phyloP scores from a whole-genome alignment of 495 filamentous ascomycete genomes.

The Aspergillus taichungensis region DNA sequence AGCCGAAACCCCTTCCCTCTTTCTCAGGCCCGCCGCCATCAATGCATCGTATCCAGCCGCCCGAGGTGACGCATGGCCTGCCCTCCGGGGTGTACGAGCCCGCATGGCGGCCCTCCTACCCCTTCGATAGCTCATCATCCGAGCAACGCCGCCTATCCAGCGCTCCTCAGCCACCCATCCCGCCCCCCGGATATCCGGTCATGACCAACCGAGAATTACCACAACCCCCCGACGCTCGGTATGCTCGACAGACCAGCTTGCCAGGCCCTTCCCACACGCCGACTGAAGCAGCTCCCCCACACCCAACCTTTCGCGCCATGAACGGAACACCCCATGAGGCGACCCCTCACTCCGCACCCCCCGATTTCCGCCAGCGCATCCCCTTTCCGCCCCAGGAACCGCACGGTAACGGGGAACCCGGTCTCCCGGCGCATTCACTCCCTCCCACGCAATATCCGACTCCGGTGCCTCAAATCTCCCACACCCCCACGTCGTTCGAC shows the following conservation, averaged over 20 bases:
- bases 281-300: slow-evolving; percentile 18
- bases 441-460: slow-evolving; percentile 23
- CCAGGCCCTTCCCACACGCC: slow-evolving; percentile 23
- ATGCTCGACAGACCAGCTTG: slow-evolving; percentile 26
- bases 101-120: slow-evolving; percentile 26
- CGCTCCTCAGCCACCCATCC: slow-evolving; percentile 20
- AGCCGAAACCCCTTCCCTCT: slow-evolving; percentile 7
- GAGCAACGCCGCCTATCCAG: slow-evolving; percentile 27
- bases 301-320: slow-evolving; percentile 23
- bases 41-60: slow-evolving; percentile 30
- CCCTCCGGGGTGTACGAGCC: slow-evolving; percentile 26
- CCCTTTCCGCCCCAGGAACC: slow-evolving; percentile 23
- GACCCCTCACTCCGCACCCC: slow-evolving; percentile 27
- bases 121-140: slow-evolving; percentile 23
- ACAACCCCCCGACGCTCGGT: slow-evolving; percentile 30
- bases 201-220: slow-evolving; percentile 33
- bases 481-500: slow-evolving; percentile 25
- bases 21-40: slow-evolving; percentile 11
- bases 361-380: slow-evolving; percentile 33
- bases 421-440: slow-evolving; percentile 16
- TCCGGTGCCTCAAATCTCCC: slow-evolving; percentile 13
- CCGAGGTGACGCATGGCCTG: slow-evolving; percentile 20
- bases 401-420: slow-evolving; percentile 19
- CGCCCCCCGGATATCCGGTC: slow-evolving; percentile 23
- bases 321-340: slow-evolving; percentile 30